These are phyloP conservation scores for Trichophyton benhamiae DNA, from an alignment of 2,329 filamentous ascomycete species.

Conservation along the genomic window DNA sequence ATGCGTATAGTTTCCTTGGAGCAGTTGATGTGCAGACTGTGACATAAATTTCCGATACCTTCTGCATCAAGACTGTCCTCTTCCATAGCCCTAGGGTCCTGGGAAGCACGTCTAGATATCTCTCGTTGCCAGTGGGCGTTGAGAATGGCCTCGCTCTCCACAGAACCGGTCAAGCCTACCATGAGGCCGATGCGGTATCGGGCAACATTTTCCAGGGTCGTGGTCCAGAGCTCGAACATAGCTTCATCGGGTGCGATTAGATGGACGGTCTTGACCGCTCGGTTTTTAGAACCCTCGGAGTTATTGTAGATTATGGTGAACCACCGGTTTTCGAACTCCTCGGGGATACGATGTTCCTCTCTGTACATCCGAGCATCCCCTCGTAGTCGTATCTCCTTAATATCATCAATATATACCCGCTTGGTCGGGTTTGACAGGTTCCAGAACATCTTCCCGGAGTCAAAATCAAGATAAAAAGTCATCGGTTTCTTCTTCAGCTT, in stretches of 20 bases:
- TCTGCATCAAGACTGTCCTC: slow-evolving; percentile 63
- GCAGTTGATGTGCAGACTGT: slow-evolving; percentile 83
- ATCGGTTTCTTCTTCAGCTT: slow-evolving; percentile 67
- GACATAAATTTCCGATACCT: slow-evolving; percentile 72
- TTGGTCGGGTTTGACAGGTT: slow-evolving; percentile 67
- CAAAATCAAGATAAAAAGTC: slow-evolving; percentile 65
- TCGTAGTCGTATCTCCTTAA: slow-evolving; percentile 76
- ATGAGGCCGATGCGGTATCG: slow-evolving; percentile 81
- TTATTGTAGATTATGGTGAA: slow-evolving; percentile 83
- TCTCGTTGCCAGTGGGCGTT: slow-evolving; percentile 75
- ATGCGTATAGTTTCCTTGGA: slow-evolving; percentile 59
- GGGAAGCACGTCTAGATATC: slow-evolving; percentile 56
- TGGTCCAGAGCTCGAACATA: slow-evolving; percentile 67
- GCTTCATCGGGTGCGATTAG: slow-evolving; percentile 65
- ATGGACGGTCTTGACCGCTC: slow-evolving; percentile 65
- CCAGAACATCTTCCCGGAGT: slow-evolving; percentile 80
- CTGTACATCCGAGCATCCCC: slow-evolving; percentile 79
- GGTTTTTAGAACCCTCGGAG: slow-evolving; percentile 62
- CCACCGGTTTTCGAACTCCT: slow-evolving; percentile 58
- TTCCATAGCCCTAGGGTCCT: slow-evolving; percentile 34
- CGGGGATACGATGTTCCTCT: slow-evolving; percentile 62
- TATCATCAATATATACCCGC: slow-evolving; percentile 86
- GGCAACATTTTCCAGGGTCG: slow-evolving; percentile 70
- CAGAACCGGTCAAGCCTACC: slow-evolving; percentile 65
- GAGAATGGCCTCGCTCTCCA: slow-evolving; percentile 68